phyloP scores from a whole-genome alignment of 352 stramenopile genomes.

The Globisporangium splendens region DNA sequence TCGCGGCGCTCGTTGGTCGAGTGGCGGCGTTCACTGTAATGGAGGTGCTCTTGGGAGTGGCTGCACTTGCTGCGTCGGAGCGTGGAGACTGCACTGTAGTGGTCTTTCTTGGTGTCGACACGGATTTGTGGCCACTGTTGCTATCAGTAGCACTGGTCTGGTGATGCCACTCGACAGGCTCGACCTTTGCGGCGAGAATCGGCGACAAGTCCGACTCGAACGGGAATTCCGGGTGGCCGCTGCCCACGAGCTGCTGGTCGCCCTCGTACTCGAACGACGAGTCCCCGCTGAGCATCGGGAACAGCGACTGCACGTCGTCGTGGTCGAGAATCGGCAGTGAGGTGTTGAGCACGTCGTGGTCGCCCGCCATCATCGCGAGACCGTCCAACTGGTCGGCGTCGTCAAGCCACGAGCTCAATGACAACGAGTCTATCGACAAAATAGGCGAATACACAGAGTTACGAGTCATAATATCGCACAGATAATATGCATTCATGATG shows the following conservation, averaged over 20 bases:
- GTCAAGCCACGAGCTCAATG: conserved; percentile 39
- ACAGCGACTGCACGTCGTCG: conserved; percentile 17
- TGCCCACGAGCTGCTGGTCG: conserved; percentile 25
- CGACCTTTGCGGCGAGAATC: conserved; percentile 36
- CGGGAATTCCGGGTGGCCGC: conserved; percentile 22
- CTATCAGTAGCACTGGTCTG: conserved; percentile 2
- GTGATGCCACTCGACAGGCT: conserved; percentile 7
- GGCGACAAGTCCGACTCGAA: conserved; percentile 53
- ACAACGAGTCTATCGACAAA: conserved; percentile 24
- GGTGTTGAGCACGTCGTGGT: conserved; percentile 30
- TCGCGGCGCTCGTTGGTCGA: neutral
- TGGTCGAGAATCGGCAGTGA: conserved; percentile 25
- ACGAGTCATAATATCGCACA: conserved; percentile 12
- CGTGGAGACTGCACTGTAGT: conserved; percentile 2
- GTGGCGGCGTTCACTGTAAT: neutral
- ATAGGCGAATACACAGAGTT: conserved; percentile 7
- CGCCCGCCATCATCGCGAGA: conserved; percentile 17
- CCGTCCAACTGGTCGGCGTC: conserved; percentile 40
- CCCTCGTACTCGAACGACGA: conserved; percentile 33
- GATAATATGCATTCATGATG: conserved; percentile 10
- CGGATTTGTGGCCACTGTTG: neutral
- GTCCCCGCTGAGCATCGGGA: conserved; percentile 25
- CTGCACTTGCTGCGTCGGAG: conserved; percentile 1
- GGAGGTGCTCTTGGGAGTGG: neutral
- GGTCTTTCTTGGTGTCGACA: neutral